Evolutionary conservation across 2,329 filamentous ascomycete genomes (phyloP).

Genomic region (Amauroascus niger): DNA sequence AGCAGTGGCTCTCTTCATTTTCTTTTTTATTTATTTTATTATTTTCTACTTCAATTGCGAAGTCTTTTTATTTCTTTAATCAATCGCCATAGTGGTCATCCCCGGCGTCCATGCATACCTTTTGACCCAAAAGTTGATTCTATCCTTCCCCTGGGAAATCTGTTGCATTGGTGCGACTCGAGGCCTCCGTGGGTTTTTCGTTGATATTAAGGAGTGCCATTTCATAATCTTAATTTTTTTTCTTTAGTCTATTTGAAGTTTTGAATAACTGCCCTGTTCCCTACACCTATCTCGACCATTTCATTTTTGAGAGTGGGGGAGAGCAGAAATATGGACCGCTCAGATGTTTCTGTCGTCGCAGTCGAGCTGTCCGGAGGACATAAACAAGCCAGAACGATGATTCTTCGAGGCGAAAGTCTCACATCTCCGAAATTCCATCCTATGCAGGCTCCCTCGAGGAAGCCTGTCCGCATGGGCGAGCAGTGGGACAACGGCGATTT

Average conservation of each 20-base stretch:
- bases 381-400: background rate
- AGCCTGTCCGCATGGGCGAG: background rate
- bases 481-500: conserved; percentile 6
- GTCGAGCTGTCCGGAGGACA: conserved; percentile 2
- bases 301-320: background rate
- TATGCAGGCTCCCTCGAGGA: conserved; percentile 3
- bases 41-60: background rate
- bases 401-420: conserved; percentile 6
- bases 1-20: background rate
- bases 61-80: background rate
- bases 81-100: background rate
- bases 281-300: background rate
- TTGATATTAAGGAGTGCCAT: background rate
- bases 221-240: background rate
- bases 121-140: too few relatives aligned
- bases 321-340: background rate
- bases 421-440: background rate
- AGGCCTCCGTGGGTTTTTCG: background rate
- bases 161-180: conserved; percentile 12
- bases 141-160: background rate
- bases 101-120: background rate
- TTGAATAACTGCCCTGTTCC: conserved; percentile 2
- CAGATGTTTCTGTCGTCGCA: conserved; percentile 5
- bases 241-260: background rate
- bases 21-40: background rate